These are phyloP conservation scores for Stagonosporopsis chrysanthemi DNA, from an alignment of 2,329 filamentous ascomycete species.

Conservation along the genomic window DNA sequence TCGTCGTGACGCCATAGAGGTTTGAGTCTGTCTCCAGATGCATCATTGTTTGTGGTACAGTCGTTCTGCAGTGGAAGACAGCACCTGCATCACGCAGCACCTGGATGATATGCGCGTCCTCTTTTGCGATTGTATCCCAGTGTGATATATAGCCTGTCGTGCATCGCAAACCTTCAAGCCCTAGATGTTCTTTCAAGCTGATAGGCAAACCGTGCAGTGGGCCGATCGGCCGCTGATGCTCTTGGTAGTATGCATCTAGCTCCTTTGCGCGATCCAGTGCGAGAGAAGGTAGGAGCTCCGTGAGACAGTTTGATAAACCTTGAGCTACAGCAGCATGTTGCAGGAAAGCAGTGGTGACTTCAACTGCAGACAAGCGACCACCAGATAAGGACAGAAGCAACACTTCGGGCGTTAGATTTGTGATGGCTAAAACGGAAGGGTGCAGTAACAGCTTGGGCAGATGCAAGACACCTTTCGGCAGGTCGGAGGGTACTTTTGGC, in stretches of 20 bases:
- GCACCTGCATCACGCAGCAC: constrained; percentile 59
- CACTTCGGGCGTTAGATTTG: constrained; percentile 29
- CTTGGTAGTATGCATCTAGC: constrained; percentile 51
- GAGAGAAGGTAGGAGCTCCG: constrained; percentile 39
- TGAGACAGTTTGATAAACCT: constrained; percentile 34
- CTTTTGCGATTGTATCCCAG: constrained; percentile 54
- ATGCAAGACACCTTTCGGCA: constrained; percentile 31
- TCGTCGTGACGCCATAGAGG: constrained; percentile 61
- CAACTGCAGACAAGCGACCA: constrained; percentile 32
- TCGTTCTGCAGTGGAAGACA: constrained; percentile 62
- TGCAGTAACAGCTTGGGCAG: constrained; percentile 30
- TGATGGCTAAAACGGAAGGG: constrained; percentile 26
- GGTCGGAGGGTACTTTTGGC: constrained; percentile 28
- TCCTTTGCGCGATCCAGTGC: constrained; percentile 51
- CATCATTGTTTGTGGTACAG: constrained; percentile 63
- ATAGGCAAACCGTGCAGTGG: constrained; percentile 62
- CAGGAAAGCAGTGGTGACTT: constrained; percentile 38
- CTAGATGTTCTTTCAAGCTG: constrained; percentile 61
- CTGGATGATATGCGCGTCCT: constrained; percentile 59
- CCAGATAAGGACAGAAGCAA: constrained; percentile 26
- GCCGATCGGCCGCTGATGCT: constrained; percentile 51
- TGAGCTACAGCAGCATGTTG: constrained; percentile 39
- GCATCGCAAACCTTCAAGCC: constrained; percentile 57
- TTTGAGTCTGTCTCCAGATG: constrained; percentile 61
- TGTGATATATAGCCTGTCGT: constrained; percentile 61